A percentile compares a stretch with the other conserved stretches of the same genome.
phyloP scores from a whole-genome alignment of 75 land plant species.

The Pinus tabuliformis region DNA sequence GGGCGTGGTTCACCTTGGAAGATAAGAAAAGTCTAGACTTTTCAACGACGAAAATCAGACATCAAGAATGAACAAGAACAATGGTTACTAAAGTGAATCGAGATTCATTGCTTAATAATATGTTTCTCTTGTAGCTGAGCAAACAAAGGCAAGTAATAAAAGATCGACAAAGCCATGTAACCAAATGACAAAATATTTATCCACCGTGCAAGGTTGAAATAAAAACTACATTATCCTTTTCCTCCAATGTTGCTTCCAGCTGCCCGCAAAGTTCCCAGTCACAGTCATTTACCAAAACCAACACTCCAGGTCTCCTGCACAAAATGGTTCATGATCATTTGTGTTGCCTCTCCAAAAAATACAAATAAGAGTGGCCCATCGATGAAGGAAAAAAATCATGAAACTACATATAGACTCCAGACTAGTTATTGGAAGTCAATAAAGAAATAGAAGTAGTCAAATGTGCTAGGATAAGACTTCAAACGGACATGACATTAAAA shows the following conservation, averaged over 20 bases:
- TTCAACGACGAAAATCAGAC: background rate
- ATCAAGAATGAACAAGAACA: background rate
- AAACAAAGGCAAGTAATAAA: background rate
- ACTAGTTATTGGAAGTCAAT: background rate
- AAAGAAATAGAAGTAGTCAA: background rate
- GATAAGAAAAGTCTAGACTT: background rate
- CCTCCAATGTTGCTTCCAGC: slow-evolving; percentile 72
- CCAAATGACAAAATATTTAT: slow-evolving; percentile 12
- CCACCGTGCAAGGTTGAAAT: slow-evolving; percentile 97
- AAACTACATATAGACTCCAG: background rate
- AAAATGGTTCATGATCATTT: background rate
- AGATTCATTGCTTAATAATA: background rate
- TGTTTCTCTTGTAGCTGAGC: background rate
- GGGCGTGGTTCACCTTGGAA: background rate
- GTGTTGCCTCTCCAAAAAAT: background rate
- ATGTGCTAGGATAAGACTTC: background rate
- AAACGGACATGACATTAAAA: too few relatives aligned
- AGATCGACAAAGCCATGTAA: background rate
- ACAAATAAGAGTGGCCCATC: background rate
- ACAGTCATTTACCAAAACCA: slow-evolving; percentile 91
- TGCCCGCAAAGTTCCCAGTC: slow-evolving; percentile 95
- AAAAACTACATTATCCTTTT: slow-evolving; percentile 84
- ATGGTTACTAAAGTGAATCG: background rate
- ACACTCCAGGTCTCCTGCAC: slow-evolving; percentile 92
- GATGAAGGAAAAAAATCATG: background rate